Conservation (phyloP, 2,329 filamentous ascomycete genomes). For the Clonostachys solani region DNA sequence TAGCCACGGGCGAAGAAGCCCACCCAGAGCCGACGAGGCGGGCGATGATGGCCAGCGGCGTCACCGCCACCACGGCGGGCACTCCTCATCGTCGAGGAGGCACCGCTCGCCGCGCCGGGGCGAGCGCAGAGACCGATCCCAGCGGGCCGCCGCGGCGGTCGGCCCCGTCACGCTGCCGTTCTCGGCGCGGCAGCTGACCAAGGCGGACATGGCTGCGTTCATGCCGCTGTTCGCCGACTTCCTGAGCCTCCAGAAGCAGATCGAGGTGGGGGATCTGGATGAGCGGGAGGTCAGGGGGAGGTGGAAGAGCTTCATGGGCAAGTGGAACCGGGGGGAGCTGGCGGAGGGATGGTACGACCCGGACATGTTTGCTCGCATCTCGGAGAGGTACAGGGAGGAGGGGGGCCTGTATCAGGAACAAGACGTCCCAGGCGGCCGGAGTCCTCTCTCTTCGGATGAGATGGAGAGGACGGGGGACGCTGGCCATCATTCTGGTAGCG, state of each 20-base stretch:
- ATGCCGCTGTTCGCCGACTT: constrained; percentile 77
- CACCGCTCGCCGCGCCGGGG: constrained; percentile 1
- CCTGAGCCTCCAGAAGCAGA: constrained; percentile 80
- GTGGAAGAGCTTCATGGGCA: constrained; percentile 89
- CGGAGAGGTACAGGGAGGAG: constrained; percentile 15
- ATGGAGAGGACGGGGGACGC: constrained; percentile 18
- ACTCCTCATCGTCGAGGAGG: not conserved
- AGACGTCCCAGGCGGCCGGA: not conserved
- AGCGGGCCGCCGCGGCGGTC: not conserved
- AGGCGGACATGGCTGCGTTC: constrained; percentile 63
- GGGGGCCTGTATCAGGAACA: constrained; percentile 1
- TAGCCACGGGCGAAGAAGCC: too few species aligned
- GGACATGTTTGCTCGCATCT: constrained; percentile 48
- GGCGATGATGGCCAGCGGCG: not conserved
- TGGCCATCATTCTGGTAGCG: constrained; percentile 17
- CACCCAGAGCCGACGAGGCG: too few species aligned
- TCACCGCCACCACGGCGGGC: not conserved
- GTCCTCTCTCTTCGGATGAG: not conserved
- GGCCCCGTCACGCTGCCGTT: constrained; percentile 50
- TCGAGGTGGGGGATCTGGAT: constrained; percentile 63
- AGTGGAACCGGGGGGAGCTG: constrained; percentile 89
- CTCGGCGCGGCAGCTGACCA: constrained; percentile 60
- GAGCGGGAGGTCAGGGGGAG: constrained; percentile 75
- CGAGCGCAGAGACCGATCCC: constrained; percentile 4
- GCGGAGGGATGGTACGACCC: constrained; percentile 94